Percentiles rank a stretch among this genome's conserved stretches.
phyloP scores from a whole-genome alignment of 192 early-diverging fungal species.

The Linderina pennispora region DNA sequence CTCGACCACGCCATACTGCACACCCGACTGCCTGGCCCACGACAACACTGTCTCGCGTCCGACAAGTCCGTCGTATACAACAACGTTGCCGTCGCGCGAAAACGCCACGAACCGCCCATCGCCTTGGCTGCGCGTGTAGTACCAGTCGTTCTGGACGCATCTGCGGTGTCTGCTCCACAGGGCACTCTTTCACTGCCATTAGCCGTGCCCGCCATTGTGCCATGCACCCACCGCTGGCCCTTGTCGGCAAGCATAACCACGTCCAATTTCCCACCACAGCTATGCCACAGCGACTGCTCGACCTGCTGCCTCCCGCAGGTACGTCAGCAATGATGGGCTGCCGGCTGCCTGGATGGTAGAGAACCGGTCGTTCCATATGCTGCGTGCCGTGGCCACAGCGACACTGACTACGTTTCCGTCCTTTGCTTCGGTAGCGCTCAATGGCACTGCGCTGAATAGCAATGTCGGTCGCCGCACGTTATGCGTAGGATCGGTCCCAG shows the following conservation, averaged over 20 bases:
- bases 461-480: slow-evolving; percentile 5
- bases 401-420: neutral
- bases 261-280: neutral
- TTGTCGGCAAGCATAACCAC: slow-evolving; percentile 4
- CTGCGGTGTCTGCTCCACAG: neutral
- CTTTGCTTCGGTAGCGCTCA: neutral
- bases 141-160: slow-evolving; percentile 10
- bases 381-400: slow-evolving; percentile 4
- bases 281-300: slow-evolving; percentile 4
- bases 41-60: slow-evolving; percentile 4
- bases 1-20: slow-evolving; percentile 17
- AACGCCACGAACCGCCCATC: slow-evolving; percentile 11
- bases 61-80: slow-evolving; percentile 3
- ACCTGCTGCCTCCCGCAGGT: neutral
- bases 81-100: slow-evolving; percentile 9
- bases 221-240: slow-evolving; percentile 6
- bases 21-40: neutral
- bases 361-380: slow-evolving; percentile 9
- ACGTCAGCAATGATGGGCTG: neutral
- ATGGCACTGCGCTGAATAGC: slow-evolving; percentile 3
- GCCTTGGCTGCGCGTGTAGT: slow-evolving; percentile 5
- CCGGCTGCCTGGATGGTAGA: neutral
- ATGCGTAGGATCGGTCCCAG: slow-evolving; percentile 2
- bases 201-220: neutral
- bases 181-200: neutral